Evolutionary conservation across 768 basidiomycete species (phyloP).

Genomic region (Tephrocybe sp.): DNA sequence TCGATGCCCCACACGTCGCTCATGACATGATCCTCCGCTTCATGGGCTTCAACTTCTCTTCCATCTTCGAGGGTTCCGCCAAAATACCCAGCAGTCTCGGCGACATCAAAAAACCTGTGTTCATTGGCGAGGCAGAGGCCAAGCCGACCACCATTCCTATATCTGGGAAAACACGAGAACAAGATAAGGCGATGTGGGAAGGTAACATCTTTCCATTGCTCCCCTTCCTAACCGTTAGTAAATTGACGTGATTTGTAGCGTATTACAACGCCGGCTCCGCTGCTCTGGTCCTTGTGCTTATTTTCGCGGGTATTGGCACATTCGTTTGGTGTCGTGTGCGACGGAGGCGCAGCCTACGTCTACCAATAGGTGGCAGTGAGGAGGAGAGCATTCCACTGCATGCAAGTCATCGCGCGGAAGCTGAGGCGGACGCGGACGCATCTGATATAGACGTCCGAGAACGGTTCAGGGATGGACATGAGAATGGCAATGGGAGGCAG

Average conservation of each 20-base stretch:
- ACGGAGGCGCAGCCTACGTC: constrained; percentile 37
- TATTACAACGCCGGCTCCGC: constrained; percentile 94
- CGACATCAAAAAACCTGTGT: constrained; percentile 60
- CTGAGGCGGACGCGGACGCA: constrained; percentile 32
- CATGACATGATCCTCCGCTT: constrained; percentile 99
- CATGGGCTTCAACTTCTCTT: constrained; percentile 86
- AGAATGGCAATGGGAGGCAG: constrained; percentile 13
- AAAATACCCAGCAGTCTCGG: constrained; percentile 81
- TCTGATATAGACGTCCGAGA: constrained; percentile 29
- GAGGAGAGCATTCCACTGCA: constrained; percentile 78
- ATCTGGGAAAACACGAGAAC: constrained; percentile 63
- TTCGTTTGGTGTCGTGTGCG: constrained; percentile 81
- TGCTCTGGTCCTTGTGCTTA: constrained; percentile 75
- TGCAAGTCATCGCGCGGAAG: constrained; percentile 40
- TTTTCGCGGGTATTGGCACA: constrained; percentile 61
- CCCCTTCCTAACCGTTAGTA: not conserved
- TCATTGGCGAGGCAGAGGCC: constrained; percentile 43
- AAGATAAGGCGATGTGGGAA: constrained; percentile 89
- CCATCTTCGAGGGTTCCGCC: constrained; percentile 77
- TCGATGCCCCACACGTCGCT: constrained; percentile 80
- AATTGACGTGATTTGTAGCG: constrained; percentile 41
- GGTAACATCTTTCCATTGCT: constrained; percentile 43
- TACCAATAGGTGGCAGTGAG: constrained; percentile 31
- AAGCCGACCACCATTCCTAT: constrained; percentile 33
- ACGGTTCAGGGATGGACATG: constrained; percentile 10